These are phyloP conservation scores for Aspergillus ibericus DNA, from an alignment of 2,329 filamentous ascomycete species.

Conservation along the genomic window DNA sequence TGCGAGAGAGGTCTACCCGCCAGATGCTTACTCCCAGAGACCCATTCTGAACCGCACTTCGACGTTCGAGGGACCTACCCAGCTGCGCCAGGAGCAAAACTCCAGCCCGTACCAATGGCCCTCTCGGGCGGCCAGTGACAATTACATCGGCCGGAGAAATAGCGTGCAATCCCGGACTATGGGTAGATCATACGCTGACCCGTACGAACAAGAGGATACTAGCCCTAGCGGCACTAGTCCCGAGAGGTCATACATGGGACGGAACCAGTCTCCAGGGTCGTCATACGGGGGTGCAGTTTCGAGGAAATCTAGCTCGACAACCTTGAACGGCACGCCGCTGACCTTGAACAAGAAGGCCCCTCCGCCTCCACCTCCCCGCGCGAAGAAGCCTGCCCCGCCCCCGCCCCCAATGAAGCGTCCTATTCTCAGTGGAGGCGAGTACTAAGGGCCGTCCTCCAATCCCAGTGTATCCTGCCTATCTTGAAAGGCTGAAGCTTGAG, in stretches of 20 bases:
- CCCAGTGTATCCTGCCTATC: background rate
- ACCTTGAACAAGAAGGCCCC: slow-evolving; percentile 54
- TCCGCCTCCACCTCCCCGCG: slow-evolving; percentile 61
- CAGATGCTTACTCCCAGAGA: slow-evolving; percentile 46
- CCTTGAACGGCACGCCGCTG: slow-evolving; percentile 31
- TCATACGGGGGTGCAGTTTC: slow-evolving; percentile 54
- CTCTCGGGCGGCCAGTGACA: slow-evolving; percentile 58
- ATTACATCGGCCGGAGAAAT: slow-evolving; percentile 49
- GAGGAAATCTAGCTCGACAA: slow-evolving; percentile 53
- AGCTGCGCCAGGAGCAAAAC: slow-evolving; percentile 54
- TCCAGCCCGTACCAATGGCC: slow-evolving; percentile 49
- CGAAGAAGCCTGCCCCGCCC: slow-evolving; percentile 66
- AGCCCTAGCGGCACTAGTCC: slow-evolving; percentile 51
- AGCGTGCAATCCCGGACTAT: slow-evolving; percentile 48
- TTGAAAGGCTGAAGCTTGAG: background rate
- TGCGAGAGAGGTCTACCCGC: slow-evolving; percentile 42
- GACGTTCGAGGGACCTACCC: slow-evolving; percentile 60
- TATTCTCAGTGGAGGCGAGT: slow-evolving; percentile 28
- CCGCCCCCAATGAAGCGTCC: slow-evolving; percentile 64
- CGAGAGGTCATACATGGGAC: slow-evolving; percentile 49
- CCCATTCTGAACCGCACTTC: slow-evolving; percentile 53
- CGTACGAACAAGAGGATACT: slow-evolving; percentile 54
- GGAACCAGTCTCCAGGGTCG: slow-evolving; percentile 56
- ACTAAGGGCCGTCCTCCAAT: slow-evolving; percentile 10
- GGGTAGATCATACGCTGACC: slow-evolving; percentile 45